Conservation (phyloP, 2,329 filamentous ascomycete genomes). For the Botrytis tulipae region DNA sequence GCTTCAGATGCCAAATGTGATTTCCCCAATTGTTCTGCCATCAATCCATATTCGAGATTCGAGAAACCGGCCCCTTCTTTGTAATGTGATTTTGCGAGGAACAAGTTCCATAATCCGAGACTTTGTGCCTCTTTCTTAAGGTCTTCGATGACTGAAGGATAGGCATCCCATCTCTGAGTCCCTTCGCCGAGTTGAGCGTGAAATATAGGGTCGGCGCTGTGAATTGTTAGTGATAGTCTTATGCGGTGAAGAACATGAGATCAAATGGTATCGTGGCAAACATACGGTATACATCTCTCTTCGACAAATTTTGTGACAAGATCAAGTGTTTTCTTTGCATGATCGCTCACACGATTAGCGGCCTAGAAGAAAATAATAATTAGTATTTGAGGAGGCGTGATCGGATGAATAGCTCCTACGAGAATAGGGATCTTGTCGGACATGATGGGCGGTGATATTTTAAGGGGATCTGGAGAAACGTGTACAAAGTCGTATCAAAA, state of each 20-base stretch:
- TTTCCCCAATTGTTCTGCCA: conserved; percentile 94
- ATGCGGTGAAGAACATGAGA: conserved; percentile 18
- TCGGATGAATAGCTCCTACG: conserved; percentile 38
- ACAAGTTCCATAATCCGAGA: conserved; percentile 97
- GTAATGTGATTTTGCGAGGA: conserved; percentile 92
- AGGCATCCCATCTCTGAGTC: conserved; percentile 72
- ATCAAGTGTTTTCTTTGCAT: conserved; percentile 80
- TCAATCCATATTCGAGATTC: conserved; percentile 95
- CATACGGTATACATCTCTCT: conserved; percentile 84
- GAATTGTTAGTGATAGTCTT: conserved; percentile 26
- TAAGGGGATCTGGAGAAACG: neutral
- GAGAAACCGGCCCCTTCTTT: conserved; percentile 91
- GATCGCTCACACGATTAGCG: conserved; percentile 66
- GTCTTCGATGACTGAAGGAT: conserved; percentile 81
- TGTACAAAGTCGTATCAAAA: neutral
- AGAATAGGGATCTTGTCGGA: conserved; percentile 48
- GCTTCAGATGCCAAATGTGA: conserved; percentile 81
- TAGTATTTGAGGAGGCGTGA: conserved; percentile 23
- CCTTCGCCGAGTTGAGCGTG: conserved; percentile 75
- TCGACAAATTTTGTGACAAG: conserved; percentile 94
- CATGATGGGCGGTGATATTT: conserved; percentile 39
- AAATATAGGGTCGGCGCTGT: conserved; percentile 74
- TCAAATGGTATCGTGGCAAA: conserved; percentile 11
- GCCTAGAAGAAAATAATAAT: conserved; percentile 31
- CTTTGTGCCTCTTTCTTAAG: conserved; percentile 80